A percentile compares a stretch with the other conserved stretches of the same genome.
These are phyloP conservation scores for Gaeumannomyces tritici DNA, from an alignment of 2,329 filamentous ascomycete species.

Conservation along the genomic window DNA sequence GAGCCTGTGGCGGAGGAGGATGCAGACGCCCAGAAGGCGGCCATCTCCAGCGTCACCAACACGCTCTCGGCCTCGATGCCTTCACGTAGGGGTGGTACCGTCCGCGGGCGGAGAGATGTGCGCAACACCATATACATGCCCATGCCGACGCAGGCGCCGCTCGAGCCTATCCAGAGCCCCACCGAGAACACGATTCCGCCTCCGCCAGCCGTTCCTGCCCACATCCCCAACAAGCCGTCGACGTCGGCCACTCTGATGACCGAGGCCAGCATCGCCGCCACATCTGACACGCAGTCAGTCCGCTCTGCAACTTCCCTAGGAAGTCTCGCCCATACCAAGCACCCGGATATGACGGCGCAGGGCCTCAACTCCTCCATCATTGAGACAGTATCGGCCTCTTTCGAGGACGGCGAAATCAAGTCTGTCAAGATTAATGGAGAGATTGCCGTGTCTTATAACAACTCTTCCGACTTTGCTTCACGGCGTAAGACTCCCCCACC, in stretches of 20 bases:
- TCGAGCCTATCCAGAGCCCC: neutral
- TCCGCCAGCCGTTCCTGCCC: conserved; percentile 20
- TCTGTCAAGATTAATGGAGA: conserved; percentile 74
- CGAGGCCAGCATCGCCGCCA: conserved; percentile 46
- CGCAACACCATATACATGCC: conserved; percentile 84
- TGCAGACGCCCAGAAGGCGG: conserved; percentile 62
- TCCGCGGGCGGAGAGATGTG: conserved; percentile 82
- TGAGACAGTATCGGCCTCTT: conserved; percentile 80
- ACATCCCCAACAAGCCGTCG: conserved; percentile 28
- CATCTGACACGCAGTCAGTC: conserved; percentile 83
- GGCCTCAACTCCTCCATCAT: conserved; percentile 85
- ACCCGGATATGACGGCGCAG: conserved; percentile 70
- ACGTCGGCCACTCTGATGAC: conserved; percentile 50
- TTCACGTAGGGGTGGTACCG: conserved; percentile 61
- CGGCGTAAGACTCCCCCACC: conserved; percentile 31
- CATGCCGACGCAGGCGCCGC: conserved; percentile 7
- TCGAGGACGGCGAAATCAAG: conserved; percentile 63
- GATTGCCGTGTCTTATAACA: conserved; percentile 77
- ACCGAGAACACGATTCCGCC: conserved; percentile 9
- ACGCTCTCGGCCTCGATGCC: conserved; percentile 59
- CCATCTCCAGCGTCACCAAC: conserved; percentile 65
- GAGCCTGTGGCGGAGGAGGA: conserved; percentile 72
- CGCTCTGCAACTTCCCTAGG: conserved; percentile 77
- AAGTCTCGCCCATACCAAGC: conserved; percentile 58
- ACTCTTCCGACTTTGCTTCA: conserved; percentile 33